phyloP scores from a whole-genome alignment of 768 basidiomycete species.

The Steccherinum ochraceum region DNA sequence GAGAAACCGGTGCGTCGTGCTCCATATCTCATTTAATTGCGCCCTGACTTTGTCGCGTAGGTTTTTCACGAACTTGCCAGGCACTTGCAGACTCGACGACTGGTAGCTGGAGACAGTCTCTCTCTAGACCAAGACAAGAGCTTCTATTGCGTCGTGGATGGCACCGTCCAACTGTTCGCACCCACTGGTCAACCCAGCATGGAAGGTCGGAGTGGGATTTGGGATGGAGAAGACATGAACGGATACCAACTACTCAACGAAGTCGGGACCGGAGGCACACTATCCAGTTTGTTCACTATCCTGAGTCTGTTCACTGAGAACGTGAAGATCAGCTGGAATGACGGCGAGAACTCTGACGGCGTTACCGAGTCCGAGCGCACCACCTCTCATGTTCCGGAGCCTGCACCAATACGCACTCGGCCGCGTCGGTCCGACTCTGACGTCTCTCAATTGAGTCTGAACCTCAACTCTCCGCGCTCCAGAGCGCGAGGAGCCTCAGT shows the following conservation, averaged over 20 bases:
- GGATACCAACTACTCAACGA: conserved; percentile 96
- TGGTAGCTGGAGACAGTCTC: conserved; percentile 93
- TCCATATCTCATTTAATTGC: background rate
- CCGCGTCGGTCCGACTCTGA: conserved; percentile 51
- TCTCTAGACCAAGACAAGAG: conserved; percentile 88
- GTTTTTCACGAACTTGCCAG: conserved; percentile 97
- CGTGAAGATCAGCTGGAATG: conserved; percentile 88
- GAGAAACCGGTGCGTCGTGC: conserved; percentile 90
- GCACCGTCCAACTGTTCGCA: conserved; percentile 92
- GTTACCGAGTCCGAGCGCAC: conserved; percentile 6
- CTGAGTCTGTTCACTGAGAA: conserved; percentile 95
- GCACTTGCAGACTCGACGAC: conserved; percentile 90
- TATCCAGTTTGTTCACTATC: conserved; percentile 96
- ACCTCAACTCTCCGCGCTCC: conserved; percentile 18
- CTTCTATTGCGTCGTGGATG: conserved; percentile 98
- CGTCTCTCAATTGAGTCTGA: conserved; percentile 52
- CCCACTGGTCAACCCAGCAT: conserved; percentile 50
- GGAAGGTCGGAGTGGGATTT: conserved; percentile 43
- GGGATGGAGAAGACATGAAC: conserved; percentile 87
- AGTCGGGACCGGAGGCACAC: conserved; percentile 90
- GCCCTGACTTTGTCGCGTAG: too few species aligned
- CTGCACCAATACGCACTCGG: conserved; percentile 14
- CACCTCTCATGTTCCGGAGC: conserved; percentile 5
- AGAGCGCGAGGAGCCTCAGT: conserved; percentile 47
- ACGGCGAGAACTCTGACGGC: conserved; percentile 33